Base-by-base conservation (phyloP, 192 early-diverging fungal genomes). In the Entophlyctis helioformis region DNA sequence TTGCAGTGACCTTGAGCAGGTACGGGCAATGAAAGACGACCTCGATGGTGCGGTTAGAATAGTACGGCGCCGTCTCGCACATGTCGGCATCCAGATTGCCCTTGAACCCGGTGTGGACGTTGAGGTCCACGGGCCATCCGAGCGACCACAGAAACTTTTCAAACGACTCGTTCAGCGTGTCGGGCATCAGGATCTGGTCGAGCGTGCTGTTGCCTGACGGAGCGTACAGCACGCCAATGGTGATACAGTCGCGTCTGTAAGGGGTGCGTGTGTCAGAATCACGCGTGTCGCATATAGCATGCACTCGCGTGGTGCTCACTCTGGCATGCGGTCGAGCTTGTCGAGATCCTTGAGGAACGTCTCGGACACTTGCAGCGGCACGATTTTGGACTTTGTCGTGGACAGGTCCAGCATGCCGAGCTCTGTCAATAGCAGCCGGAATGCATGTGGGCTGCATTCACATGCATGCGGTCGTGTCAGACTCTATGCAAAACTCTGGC, bases 21-120 rank as follows among this genome's bases (percentile, higher is more conserved):
- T 85, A 83, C 13, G 86, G 86, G 1, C 67, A 62, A 53, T 83
- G 72, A 45, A 86, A 84, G 25, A 87, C 64, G 28, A 83, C 69
- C 51, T 89, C 84, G 12, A 64, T 54, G 9, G 54, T 72, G 16
- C 76, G 55, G 38, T 76, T 74, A 1, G 82, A 78, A 57, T 70
- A 89, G 53, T 89, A 89, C 0, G 80, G 76, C 0, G 76, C 64
- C 2, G 74, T 76, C 24, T 67, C 58, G 48, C 81, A 85, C 6
- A 70, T 39, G 3, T 54, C 31, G 7, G 62, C 10, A 32, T 64
- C 60, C 0, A 85, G 45, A 24, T 67, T 68, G 9, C 82, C 84
- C 38, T 62, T 53, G 46, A 61, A 89, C n/a, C 84, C 84, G 9
- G 49, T 43, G 54, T 89, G 86, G 0, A 55, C 49, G 18, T 70